Evolutionary conservation across 768 basidiomycete species (phyloP), one percentile per base, ranked within the genome.

Genomic region (Agrocybe pediades): DNA sequence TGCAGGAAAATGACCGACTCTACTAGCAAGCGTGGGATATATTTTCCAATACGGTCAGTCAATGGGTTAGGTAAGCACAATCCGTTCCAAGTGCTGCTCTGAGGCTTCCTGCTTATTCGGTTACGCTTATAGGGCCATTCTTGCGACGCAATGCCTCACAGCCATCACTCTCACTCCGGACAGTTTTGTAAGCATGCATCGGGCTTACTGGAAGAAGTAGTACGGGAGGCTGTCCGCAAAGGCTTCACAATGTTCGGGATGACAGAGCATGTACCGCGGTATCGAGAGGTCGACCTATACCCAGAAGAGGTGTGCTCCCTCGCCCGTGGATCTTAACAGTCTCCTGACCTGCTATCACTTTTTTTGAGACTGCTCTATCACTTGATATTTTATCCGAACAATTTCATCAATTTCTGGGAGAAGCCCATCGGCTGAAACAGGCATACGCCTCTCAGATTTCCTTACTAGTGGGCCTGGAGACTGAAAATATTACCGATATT

Each of bases 191-290:
- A 84, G 58, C 95, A 98, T 65, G 96, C 93, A 2, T 75, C 77
- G 11, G 94, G 94, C 6, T 74, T 77, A 1, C 77, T 99, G 33
- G 87, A 95, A 62, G 84, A 91, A 3, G 87, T 95, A 15, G 88
- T 97, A 3, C 65, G 76, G 16, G 88, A 88, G 60, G 95, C 96
- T 29, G 87, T 96, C 52, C 67, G 73, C 6, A 82, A 88, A 67
- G 82, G 86, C 0, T 98, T 98, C 66, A 73, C 81, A 54, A 75
- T 89, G 0, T 98, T 87, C 65, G 94, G 95, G 1, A 74, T 98
- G 54, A 91, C 88, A 3, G 97, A 98, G 72, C 97, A 98, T 69
- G 88, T 88, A 47, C 96, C 97, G 23, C 84, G 96, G 23, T 96
- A 95, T 71, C 80, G 92, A 53, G 53, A 62, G 1, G 68, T 79